Evolutionary conservation across 805 yeast genomes (phyloP).

Genomic region (Cyberlindnera xishuangbannaensis): DNA sequence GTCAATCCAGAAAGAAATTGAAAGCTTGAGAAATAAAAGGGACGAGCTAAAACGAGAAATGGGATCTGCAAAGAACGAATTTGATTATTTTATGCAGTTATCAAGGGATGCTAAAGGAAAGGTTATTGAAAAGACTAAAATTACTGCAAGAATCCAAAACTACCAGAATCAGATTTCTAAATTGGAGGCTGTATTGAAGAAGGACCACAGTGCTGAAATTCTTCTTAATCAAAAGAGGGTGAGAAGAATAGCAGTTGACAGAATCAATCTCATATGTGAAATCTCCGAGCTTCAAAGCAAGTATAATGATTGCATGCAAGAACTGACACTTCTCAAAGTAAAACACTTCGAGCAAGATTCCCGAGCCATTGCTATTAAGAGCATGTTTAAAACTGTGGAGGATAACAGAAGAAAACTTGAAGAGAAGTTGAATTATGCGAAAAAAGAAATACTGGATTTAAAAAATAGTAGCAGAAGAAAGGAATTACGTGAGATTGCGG

Average conservation of each 20-base stretch:
- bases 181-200: conserved; percentile 33
- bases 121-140: conserved; percentile 17
- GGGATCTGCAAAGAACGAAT: neutral
- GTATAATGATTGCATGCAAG: conserved; percentile 23
- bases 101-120: conserved; percentile 4
- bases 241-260: conserved; percentile 15
- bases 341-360: conserved; percentile 35
- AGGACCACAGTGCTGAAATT: conserved; percentile 37
- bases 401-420: conserved; percentile 26
- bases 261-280: conserved; percentile 20
- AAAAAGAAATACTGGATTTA: conserved; percentile 22
- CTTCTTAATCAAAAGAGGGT: conserved; percentile 29
- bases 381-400: conserved; percentile 26
- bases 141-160: conserved; percentile 24
- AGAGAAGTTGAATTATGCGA: conserved; percentile 14
- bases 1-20: conserved; percentile 6
- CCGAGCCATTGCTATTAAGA: conserved; percentile 28
- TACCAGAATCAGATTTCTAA: conserved; percentile 28
- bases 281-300: conserved; percentile 20
- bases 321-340: conserved; percentile 25
- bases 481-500: conserved; percentile 26
- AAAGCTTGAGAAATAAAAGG: conserved; percentile 11
- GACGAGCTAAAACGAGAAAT: conserved; percentile 9
- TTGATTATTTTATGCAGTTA: conserved; percentile 8
- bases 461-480: conserved; percentile 23